Evolutionary conservation across 257 asterid species (phyloP).

Genomic region (Solanum arcanum): DNA sequence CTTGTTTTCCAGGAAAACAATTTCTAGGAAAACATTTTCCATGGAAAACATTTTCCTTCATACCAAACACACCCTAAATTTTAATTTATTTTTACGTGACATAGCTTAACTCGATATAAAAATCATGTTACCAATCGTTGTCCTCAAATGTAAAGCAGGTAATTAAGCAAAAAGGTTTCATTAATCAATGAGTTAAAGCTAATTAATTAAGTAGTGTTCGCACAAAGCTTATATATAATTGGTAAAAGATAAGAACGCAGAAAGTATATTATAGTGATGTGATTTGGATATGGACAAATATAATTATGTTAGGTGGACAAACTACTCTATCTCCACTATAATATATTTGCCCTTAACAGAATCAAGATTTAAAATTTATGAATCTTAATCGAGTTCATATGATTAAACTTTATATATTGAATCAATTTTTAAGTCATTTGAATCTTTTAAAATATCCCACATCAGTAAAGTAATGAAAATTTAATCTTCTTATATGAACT

Average conservation of each 20-base stretch:
- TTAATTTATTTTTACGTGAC: neutral
- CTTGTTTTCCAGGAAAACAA: too few species aligned
- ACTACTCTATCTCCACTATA: neutral
- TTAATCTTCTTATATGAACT: too few species aligned
- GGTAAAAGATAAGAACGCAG: neutral
- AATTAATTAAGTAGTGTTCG: neutral
- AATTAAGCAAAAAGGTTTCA: neutral
- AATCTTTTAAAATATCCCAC: neutral
- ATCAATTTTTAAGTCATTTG: neutral
- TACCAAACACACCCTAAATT: too few species aligned
- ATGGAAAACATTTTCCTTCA: too few species aligned
- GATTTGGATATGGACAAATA: neutral
- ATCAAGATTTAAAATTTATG: too few species aligned
- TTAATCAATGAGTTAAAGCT: neutral
- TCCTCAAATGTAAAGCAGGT: neutral
- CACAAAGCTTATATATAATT: neutral
- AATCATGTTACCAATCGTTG: neutral
- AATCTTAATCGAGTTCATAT: neutral
- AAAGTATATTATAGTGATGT: neutral
- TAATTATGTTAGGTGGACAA: neutral
- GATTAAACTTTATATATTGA: neutral
- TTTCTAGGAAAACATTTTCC: too few species aligned
- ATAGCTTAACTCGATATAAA: neutral
- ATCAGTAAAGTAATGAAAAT: fast-evolving
- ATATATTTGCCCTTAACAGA: neutral